A percentile compares a stretch with the other conserved stretches of the same genome.
phyloP scores from a whole-genome alignment of 2,329 filamentous ascomycete species.

The Scleromitrula shiraiana region DNA sequence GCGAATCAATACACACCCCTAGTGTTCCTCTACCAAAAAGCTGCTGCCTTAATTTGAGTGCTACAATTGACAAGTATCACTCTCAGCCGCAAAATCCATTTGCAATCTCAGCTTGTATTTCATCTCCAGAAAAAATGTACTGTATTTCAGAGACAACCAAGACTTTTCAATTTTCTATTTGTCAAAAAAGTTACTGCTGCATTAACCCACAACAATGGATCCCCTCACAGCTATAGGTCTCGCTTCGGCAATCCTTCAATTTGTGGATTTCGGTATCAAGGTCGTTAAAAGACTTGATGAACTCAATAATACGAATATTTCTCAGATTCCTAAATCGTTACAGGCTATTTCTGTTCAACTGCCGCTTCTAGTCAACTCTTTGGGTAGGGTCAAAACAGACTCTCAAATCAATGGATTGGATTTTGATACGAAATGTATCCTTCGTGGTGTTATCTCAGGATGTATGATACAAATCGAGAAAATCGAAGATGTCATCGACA shows the following conservation, averaged over 20 bases:
- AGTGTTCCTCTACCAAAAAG: too few relatives aligned
- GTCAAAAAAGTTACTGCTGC: too few relatives aligned
- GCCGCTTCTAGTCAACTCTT: slow-evolving; percentile 13
- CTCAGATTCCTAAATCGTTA: slow-evolving; percentile 12
- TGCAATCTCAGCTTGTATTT: neutral
- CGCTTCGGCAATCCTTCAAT: neutral
- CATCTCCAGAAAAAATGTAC: too few relatives aligned
- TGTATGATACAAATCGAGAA: slow-evolving; percentile 10
- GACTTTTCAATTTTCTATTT: too few relatives aligned
- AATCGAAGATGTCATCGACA: slow-evolving; percentile 13
- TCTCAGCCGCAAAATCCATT: neutral
- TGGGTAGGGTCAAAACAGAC: slow-evolving; percentile 9
- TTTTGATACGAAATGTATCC: slow-evolving; percentile 18
- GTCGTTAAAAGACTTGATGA: slow-evolving; percentile 9
- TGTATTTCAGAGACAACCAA: neutral
- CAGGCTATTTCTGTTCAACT: slow-evolving; percentile 12
- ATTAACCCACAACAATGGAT: slow-evolving; percentile 5
- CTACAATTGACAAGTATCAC: neutral
- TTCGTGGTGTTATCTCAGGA: slow-evolving; percentile 13
- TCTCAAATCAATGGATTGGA: slow-evolving; percentile 10
- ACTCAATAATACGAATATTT: slow-evolving; percentile 6
- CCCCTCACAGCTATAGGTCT: slow-evolving; percentile 18
- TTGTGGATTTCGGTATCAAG: neutral
- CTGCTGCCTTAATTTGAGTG: neutral
- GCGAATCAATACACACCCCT: too few relatives aligned